These are phyloP conservation scores for Pulicaria dysenterica DNA, from an alignment of 129 eudicot species.

Conservation along the genomic window DNA sequence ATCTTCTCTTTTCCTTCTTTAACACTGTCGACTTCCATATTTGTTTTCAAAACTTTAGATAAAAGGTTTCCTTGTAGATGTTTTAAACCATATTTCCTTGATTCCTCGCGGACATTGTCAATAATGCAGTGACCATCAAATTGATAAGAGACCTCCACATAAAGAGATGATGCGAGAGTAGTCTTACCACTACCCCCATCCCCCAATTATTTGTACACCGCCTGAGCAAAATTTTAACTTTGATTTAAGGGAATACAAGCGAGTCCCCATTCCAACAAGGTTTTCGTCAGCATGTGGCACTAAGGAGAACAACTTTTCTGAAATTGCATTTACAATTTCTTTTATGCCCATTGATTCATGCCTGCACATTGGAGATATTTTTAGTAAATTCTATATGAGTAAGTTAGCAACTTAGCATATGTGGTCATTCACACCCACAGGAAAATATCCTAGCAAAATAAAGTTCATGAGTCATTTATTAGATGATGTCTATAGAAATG, in stretches of 20 bases:
- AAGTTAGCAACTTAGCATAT: too few relatives aligned
- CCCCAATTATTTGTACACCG: constrained; percentile 5
- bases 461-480: too few relatives aligned
- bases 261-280: constrained; percentile 6
- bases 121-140: too few relatives aligned
- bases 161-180: constrained; percentile 10
- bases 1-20: too few relatives aligned
- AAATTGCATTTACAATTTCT: neutral
- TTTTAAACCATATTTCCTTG: neutral
- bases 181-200: constrained; percentile 17
- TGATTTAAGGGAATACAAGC: neutral
- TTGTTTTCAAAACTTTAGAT: too few relatives aligned
- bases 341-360: neutral
- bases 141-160: too few relatives aligned
- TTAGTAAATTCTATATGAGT: too few relatives aligned
- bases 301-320: neutral
- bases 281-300: neutral
- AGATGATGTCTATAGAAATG: too few relatives aligned
- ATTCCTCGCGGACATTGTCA: neutral
- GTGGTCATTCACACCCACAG: too few relatives aligned
- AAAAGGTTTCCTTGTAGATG: too few relatives aligned
- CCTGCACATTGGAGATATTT: neutral
- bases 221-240: neutral
- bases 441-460: too few relatives aligned
- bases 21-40: too few relatives aligned